These are phyloP conservation scores for Pichia sp. DNA, from an alignment of 1,139 yeast species.

Conservation along the genomic window DNA sequence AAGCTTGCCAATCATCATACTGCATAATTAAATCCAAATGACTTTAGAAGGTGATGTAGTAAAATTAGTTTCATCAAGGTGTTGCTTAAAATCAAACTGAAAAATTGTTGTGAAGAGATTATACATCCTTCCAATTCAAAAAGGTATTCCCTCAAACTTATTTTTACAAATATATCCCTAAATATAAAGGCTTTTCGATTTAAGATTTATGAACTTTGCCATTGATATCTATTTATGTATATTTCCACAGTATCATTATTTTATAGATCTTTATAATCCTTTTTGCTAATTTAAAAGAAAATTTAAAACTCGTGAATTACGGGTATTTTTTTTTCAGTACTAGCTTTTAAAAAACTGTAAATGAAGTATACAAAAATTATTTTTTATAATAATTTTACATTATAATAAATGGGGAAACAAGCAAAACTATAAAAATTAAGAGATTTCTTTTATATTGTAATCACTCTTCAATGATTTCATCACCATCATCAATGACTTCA, in stretches of 20 bases:
- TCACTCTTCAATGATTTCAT: slow-evolving; percentile 25
- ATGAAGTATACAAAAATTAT: too few relatives aligned
- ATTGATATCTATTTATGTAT: too few relatives aligned
- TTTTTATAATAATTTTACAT: neutral
- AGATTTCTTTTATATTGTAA: too few relatives aligned
- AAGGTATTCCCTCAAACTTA: too few relatives aligned
- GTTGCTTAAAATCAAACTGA: neutral
- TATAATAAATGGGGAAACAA: neutral
- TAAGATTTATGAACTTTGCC: too few relatives aligned
- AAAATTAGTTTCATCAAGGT: neutral
- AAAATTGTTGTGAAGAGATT: neutral
- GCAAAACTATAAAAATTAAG: neutral
- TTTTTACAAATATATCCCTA: too few relatives aligned
- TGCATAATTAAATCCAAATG: neutral
- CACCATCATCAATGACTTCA: slow-evolving; percentile 18
- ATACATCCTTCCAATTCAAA: neutral
- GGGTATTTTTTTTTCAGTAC: neutral
- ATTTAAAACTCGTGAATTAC: too few relatives aligned
- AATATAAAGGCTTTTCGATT: too few relatives aligned
- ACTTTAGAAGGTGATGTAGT: slow-evolving; percentile 1
- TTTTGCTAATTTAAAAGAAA: too few relatives aligned
- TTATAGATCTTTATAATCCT: too few relatives aligned
- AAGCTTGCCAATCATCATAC: slow-evolving; percentile 2
- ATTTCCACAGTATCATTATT: too few relatives aligned
- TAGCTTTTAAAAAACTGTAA: too few relatives aligned